Evolutionary conservation across 345 rosid genomes (phyloP).

Genomic region (Sonneratia caseolaris): DNA sequence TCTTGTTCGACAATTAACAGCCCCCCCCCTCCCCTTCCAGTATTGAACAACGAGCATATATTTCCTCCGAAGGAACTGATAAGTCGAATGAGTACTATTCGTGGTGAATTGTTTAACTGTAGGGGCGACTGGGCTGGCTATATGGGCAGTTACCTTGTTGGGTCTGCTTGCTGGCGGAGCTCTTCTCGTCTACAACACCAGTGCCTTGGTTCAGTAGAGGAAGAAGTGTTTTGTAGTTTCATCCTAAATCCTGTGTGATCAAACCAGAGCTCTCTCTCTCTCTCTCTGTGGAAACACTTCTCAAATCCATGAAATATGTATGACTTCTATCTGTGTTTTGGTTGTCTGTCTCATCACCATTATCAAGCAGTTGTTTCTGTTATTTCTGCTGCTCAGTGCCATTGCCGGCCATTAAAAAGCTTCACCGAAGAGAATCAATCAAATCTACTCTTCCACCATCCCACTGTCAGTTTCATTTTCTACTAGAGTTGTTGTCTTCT

Average conservation of each 20-base stretch:
- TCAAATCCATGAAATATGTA: not conserved
- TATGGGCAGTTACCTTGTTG: constrained; percentile 84
- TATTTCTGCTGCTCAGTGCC: too few species aligned
- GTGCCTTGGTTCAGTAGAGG: constrained; percentile 69
- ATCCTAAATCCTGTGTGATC: not conserved
- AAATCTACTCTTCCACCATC: too few species aligned
- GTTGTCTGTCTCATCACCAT: not conserved
- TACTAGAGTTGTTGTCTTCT: too few species aligned
- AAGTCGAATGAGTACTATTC: too few species aligned
- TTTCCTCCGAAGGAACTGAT: too few species aligned
- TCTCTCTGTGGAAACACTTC: not conserved
- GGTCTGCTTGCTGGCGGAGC: constrained; percentile 86
- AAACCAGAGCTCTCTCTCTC: not conserved
- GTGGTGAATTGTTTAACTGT: constrained; percentile 4
- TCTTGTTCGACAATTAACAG: not conserved
- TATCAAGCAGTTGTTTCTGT: not conserved
- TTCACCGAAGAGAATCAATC: too few species aligned
- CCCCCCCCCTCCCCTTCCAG: too few species aligned
- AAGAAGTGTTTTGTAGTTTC: constrained; percentile 2
- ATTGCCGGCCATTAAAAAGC: too few species aligned
- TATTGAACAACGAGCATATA: not conserved
- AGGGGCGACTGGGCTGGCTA: constrained; percentile 77
- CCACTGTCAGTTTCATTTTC: too few species aligned
- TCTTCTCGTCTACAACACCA: constrained; percentile 90
- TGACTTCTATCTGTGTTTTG: not conserved